Evolutionary conservation across 345 rosid genomes (phyloP).

Genomic region (Salix dunnii): DNA sequence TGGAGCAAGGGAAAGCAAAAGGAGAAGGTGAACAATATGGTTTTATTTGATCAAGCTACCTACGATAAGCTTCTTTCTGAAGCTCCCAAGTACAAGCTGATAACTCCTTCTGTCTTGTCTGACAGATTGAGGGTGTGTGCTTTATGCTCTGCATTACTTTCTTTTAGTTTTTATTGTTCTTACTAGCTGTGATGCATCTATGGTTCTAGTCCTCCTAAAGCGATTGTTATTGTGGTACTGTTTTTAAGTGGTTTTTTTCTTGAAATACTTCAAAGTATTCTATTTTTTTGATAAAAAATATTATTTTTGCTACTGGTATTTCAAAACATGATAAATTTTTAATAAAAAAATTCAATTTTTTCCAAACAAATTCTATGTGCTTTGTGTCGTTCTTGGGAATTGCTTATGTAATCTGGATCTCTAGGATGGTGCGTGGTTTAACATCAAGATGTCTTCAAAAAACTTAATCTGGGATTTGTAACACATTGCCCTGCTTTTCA

Average conservation of each 20-base stretch:
- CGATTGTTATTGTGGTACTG: no score
- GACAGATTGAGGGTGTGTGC: slow-evolving; percentile 69
- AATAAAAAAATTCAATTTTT: no score
- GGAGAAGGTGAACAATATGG: slow-evolving; percentile 96
- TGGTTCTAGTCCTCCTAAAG: neutral
- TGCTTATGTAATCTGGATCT: neutral
- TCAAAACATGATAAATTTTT: no score
- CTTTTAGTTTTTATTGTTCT: neutral
- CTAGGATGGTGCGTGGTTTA: neutral
- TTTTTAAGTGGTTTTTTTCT: no score
- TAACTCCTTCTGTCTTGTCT: slow-evolving; percentile 80
- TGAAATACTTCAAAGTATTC: no score
- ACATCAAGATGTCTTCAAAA: neutral
- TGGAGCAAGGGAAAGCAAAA: slow-evolving; percentile 93
- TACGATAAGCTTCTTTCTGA: slow-evolving; percentile 76
- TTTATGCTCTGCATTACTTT: neutral
- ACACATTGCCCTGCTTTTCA: no score
- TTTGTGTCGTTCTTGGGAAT: neutral
- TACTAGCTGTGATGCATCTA: neutral
- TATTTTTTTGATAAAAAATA: no score
- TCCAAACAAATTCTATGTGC: no score
- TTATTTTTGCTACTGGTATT: no score
- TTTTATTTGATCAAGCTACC: slow-evolving; percentile 74
- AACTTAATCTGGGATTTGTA: no score
- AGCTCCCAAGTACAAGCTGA: slow-evolving; percentile 77